Evolutionary conservation across 75 land plant genomes (phyloP).

Genomic region (Sequoia sempervirens): DNA sequence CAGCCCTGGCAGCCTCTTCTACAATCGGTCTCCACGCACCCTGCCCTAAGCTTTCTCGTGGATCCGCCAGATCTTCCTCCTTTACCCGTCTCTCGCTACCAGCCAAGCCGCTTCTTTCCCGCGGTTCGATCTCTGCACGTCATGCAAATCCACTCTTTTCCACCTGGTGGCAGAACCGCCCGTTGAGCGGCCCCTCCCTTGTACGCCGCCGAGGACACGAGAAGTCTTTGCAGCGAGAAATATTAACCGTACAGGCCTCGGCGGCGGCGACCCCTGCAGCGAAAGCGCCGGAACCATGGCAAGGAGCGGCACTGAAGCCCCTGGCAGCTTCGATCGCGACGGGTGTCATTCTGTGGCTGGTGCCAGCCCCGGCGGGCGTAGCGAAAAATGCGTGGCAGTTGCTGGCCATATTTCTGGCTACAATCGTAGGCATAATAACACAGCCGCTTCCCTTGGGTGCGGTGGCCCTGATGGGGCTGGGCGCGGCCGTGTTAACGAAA

Average conservation of each 20-base stretch:
- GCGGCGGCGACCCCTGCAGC: conserved; percentile 24
- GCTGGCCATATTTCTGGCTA: conserved; percentile 91
- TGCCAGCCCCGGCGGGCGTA: conserved; percentile 86
- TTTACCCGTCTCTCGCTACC: background rate
- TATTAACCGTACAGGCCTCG: conserved; percentile 10
- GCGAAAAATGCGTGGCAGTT: conserved; percentile 85
- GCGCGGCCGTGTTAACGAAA: conserved; percentile 86
- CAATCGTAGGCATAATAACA: conserved; percentile 91
- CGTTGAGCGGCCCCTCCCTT: background rate
- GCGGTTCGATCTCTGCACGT: background rate
- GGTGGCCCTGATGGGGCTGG: conserved; percentile 90
- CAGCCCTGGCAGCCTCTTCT: background rate
- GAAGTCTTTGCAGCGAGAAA: background rate
- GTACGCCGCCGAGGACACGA: background rate
- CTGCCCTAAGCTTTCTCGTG: background rate
- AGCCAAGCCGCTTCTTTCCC: background rate
- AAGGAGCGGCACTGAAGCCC: conserved; percentile 83
- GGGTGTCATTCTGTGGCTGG: conserved; percentile 74
- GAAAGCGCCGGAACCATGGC: conserved; percentile 61
- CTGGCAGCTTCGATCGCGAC: conserved; percentile 69
- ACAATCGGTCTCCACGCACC: background rate
- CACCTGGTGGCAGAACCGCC: background rate
- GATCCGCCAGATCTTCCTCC: background rate
- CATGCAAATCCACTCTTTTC: background rate
- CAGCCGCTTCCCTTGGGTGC: conserved; percentile 95